Evolutionary conservation across 106 monocot genomes (phyloP).

Genomic region (Dendrobium catenatum): DNA sequence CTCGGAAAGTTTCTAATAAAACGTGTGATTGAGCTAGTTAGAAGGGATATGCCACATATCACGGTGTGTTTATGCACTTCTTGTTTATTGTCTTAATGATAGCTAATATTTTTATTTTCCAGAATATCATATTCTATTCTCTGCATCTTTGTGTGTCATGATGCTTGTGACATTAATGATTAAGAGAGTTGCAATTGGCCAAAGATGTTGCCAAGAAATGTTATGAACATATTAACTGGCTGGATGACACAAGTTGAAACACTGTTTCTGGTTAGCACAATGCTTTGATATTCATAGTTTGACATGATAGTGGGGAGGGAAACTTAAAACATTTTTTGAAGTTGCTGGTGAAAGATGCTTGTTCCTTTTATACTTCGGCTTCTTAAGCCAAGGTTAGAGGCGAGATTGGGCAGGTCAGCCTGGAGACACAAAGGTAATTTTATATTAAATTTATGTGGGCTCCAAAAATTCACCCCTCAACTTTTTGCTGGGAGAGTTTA

Average conservation of each 20-base stretch:
- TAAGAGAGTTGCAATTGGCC: neutral
- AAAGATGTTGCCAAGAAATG: neutral
- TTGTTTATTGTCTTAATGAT: neutral
- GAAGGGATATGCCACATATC: slow-evolving; percentile 64
- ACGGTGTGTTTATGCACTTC: slow-evolving; percentile 17
- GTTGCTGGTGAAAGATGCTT: too few species aligned
- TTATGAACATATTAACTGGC: neutral
- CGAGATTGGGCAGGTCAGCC: too few species aligned
- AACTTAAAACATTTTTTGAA: neutral
- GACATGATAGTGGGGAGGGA: neutral
- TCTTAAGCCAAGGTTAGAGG: too few species aligned
- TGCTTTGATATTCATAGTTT: neutral
- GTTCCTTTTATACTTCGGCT: too few species aligned
- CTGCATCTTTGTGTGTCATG: neutral
- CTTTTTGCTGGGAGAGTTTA: too few species aligned
- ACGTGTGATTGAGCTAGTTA: slow-evolving; percentile 65
- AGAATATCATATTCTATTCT: neutral
- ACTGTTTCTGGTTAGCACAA: too few species aligned
- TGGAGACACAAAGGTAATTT: too few species aligned
- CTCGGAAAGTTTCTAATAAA: slow-evolving; percentile 87
- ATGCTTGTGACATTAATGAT: neutral
- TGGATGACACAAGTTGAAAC: neutral
- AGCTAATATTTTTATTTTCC: neutral
- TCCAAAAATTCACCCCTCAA: too few species aligned
- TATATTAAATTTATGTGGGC: too few species aligned